Percentiles rank a stretch among this genome's conserved stretches.
Conservation (phyloP, 2,329 filamentous ascomycete species). For the Rhinocladiella mackenziei region DNA sequence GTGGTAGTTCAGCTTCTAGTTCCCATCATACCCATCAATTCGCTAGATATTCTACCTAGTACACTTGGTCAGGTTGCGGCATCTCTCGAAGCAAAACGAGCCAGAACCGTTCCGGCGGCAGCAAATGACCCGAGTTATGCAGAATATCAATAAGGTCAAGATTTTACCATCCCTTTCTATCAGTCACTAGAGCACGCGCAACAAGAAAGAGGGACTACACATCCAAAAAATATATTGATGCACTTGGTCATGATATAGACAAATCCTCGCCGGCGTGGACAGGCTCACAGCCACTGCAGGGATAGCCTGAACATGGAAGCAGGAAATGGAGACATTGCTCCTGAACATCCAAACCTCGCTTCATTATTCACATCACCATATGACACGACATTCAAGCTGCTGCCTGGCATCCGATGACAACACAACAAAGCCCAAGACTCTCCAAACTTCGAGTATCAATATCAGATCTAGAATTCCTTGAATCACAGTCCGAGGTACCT, state of each 20-base stretch:
- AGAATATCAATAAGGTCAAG: slow-evolving; percentile 45
- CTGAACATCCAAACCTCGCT: slow-evolving; percentile 10
- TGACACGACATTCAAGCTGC: slow-evolving; percentile 22
- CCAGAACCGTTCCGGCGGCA: slow-evolving; percentile 29
- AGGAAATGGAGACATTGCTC: slow-evolving; percentile 17
- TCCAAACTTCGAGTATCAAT: slow-evolving; percentile 30
- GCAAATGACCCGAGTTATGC: slow-evolving; percentile 22
- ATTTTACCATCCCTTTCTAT: slow-evolving; percentile 50
- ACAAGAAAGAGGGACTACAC: slow-evolving; percentile 1
- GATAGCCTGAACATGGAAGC: slow-evolving; percentile 1
- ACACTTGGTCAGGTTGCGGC: slow-evolving; percentile 50
- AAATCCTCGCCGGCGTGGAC: slow-evolving; percentile 17
- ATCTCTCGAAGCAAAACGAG: slow-evolving; percentile 51
- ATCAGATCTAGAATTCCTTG: slow-evolving; percentile 30
- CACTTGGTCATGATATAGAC: slow-evolving; percentile 22
- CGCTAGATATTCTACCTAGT: slow-evolving; percentile 54
- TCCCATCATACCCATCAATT: slow-evolving; percentile 56
- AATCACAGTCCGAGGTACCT: slow-evolving; percentile 29
- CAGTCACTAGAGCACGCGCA: slow-evolving; percentile 46
- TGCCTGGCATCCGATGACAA: slow-evolving; percentile 15
- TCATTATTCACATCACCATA: slow-evolving; percentile 23
- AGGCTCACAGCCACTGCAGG: slow-evolving; percentile 12
- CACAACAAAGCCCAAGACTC: slow-evolving; percentile 23
- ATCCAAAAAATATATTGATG: slow-evolving; percentile 8
- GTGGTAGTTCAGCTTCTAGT: slow-evolving; percentile 53